A percentile compares a stretch with the other conserved stretches of the same genome.
Evolutionary conservation across 108 stramenopile genomes (phyloP).

Genomic region (Cyclostephanos invisitatus): DNA sequence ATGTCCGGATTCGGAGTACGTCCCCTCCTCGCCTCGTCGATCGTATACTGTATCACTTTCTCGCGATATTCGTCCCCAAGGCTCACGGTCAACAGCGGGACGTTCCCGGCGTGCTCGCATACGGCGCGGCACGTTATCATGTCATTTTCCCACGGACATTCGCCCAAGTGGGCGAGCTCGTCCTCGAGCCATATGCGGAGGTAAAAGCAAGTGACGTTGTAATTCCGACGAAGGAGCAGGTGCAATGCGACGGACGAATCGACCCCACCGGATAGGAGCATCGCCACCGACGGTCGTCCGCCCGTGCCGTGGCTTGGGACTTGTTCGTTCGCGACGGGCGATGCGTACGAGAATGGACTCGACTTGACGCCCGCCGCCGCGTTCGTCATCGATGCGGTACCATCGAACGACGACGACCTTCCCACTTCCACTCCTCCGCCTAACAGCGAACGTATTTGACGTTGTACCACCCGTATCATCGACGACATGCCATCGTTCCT

Average conservation of each 20-base stretch:
- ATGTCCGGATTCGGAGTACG: conserved; percentile 98
- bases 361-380: not conserved
- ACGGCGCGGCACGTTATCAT: conserved; percentile 71
- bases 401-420: conserved; percentile 6
- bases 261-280: conserved; percentile 95
- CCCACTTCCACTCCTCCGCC: not conserved
- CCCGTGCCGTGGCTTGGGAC: not conserved
- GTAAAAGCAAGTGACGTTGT: conserved; percentile 93
- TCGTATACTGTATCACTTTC: conserved; percentile 86
- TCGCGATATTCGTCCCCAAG: conserved; percentile 92
- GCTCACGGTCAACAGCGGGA: conserved; percentile 84
- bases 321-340: not conserved
- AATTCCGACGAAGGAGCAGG: conserved; percentile 80
- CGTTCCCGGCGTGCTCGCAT: conserved; percentile 87
- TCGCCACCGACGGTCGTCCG: conserved; percentile 69
- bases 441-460: conserved; percentile 49
- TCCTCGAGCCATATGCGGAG: conserved; percentile 98
- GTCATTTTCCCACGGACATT: conserved; percentile 97
- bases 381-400: not conserved
- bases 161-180: conserved; percentile 91
- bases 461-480: conserved; percentile 67
- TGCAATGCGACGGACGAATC: conserved; percentile 94
- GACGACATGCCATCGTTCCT: conserved; percentile 87
- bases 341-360: not conserved
- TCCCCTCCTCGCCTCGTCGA: conserved; percentile 82